Base-by-base conservation (phyloP, 1,284 basidiomycete species). In the Pseudozyma thailandica region DNA sequence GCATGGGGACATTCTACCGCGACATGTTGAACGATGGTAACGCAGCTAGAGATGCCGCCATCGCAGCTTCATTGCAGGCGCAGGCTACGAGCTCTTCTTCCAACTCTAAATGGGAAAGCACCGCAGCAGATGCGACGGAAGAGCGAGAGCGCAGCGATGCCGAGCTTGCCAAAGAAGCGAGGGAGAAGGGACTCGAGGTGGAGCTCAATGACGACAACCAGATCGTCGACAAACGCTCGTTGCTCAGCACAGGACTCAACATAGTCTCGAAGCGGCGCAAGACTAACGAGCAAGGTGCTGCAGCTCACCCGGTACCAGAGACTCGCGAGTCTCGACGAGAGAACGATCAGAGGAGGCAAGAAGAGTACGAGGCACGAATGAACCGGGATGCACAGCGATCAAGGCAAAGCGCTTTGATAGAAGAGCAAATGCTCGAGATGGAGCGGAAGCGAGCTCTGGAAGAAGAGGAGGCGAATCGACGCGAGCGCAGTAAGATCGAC, bases 201-300 rank as follows among this genome's bases (percentile, higher is more conserved):
- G 94, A 97, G 83, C 85, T 98, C 48, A 98, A 98, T 84, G 96
- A 98, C 82, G 94, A 98, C 77, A 94, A 94, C 78, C 91, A 96
- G 83, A 92, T 98, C 48, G 91, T 99, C 48, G 95, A 98, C 86
- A 94, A 95, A 80, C 90, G 94, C 54, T 91, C 95, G 42, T 86
- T 99, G 9, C 86, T 98, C 38, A 89, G 89, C 30, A 93, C 93
- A 4, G 96, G 96, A 2, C 86, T 99, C 59, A 99, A 99, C 82
- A 87, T 97, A 43, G 84, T 85, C n/a, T 56, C 62, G 12, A 65
- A 70, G 31, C 41, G 57, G 31, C 53, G 50, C 48, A 51, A 39
- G 27, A 31, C 39, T 13, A n/a, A 10, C 12, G 37, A 47, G 15
- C 28, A 51, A n/a, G 39, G 26, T 1, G 15, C 13, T 4, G 7